phyloP scores from a whole-genome alignment of 345 rosid species.

The Turritis glabra region DNA sequence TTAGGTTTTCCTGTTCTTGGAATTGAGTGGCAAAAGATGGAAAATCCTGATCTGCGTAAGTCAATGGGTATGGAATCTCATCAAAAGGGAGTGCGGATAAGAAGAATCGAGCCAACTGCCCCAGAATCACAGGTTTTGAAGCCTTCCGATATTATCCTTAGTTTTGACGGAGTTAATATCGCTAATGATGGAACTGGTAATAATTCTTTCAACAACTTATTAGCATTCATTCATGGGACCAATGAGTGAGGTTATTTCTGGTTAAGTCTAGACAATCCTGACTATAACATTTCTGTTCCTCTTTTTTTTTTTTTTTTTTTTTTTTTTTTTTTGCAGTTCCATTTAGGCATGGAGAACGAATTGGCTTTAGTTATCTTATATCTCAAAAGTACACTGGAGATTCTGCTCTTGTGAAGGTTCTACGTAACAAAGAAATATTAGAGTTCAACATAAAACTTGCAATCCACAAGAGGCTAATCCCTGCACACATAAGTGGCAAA shows the following conservation, averaged over 20 bases:
- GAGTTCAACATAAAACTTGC: slow-evolving; percentile 81
- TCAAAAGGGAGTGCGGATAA: slow-evolving; percentile 88
- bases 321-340: slow-evolving; percentile 58
- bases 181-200: slow-evolving; percentile 98
- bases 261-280: background rate
- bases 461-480: slow-evolving; percentile 80
- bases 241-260: background rate
- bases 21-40: slow-evolving; percentile 99
- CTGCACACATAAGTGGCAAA: slow-evolving; percentile 74
- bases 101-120: slow-evolving; percentile 92
- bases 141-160: slow-evolving; percentile 84
- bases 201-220: too few relatives aligned
- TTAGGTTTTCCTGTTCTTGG: slow-evolving; percentile 90
- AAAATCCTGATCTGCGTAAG: slow-evolving; percentile 81
- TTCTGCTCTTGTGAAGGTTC: slow-evolving; percentile 72
- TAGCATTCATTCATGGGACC: too few relatives aligned
- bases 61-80: slow-evolving; percentile 80
- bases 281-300: slow-evolving; percentile 6
- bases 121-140: slow-evolving; percentile 79
- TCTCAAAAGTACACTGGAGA: slow-evolving; percentile 96
- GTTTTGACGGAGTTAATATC: slow-evolving; percentile 82
- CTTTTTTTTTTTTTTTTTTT: slow-evolving; percentile 22
- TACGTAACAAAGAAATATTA: slow-evolving; percentile 62
- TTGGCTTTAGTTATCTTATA: slow-evolving; percentile 90
- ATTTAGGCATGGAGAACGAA: slow-evolving; percentile 93